These are phyloP conservation scores for Tylopilus sp. DNA, from an alignment of 1,284 basidiomycete species.

Conservation along the genomic window DNA sequence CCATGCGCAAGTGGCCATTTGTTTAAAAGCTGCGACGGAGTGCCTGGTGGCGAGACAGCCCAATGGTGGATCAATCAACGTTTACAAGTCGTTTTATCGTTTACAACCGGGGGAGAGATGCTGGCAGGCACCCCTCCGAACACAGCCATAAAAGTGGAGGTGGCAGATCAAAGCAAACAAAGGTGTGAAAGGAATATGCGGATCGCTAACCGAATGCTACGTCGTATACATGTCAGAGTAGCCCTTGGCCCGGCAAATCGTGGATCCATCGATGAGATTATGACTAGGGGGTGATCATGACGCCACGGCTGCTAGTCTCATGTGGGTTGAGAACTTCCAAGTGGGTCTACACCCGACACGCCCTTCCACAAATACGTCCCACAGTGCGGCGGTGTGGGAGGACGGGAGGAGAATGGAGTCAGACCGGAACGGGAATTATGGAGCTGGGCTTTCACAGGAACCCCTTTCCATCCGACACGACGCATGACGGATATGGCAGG, in stretches of 20 bases:
- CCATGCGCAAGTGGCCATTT: slow-evolving; percentile 1
- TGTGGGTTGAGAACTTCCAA: slow-evolving; percentile 6
- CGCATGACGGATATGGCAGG: slow-evolving; percentile 16
- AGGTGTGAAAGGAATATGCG: slow-evolving; percentile 8
- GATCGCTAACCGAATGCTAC: slow-evolving; percentile 15
- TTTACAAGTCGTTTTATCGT: background rate
- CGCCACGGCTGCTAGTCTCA: slow-evolving; percentile 6
- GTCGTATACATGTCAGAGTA: slow-evolving; percentile 1
- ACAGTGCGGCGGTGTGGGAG: slow-evolving; percentile 2
- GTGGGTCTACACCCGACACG: slow-evolving; percentile 5
- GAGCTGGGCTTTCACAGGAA: slow-evolving; percentile 16
- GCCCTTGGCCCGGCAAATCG: background rate
- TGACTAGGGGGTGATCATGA: slow-evolving; percentile 12
- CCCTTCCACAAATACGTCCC: slow-evolving; percentile 12
- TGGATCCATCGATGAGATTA: slow-evolving; percentile 19
- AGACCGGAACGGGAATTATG: slow-evolving; percentile 16
- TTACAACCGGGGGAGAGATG: background rate
- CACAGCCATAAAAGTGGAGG: slow-evolving; percentile 3
- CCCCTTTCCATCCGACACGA: slow-evolving; percentile 19
- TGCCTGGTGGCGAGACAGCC: slow-evolving; percentile 7
- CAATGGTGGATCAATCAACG: no score
- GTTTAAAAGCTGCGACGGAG: background rate
- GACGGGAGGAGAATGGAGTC: slow-evolving; percentile 1
- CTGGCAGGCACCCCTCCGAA: slow-evolving; percentile 7
- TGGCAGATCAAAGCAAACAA: slow-evolving; percentile 2